Conservation (phyloP, 108 stramenopile species). For the Cylindrotheca closterium region DNA sequence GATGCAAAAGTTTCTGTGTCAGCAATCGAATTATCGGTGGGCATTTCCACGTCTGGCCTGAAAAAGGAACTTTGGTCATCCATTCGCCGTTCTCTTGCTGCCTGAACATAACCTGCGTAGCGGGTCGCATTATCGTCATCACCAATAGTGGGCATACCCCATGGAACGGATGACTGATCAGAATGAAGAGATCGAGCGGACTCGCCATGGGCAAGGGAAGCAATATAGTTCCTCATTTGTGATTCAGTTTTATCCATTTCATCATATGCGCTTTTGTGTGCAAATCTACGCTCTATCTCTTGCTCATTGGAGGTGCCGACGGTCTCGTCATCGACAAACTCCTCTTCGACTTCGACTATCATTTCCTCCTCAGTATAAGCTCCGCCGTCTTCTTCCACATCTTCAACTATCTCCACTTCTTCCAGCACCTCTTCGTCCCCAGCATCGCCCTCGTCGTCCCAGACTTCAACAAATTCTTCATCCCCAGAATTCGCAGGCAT, state of each 20-base stretch:
- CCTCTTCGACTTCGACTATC: not conserved
- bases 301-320: too few species aligned
- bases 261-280: not conserved
- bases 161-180: not conserved
- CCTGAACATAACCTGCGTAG: not conserved
- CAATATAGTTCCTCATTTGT: not conserved
- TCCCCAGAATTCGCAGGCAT: too few species aligned
- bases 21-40: too few species aligned
- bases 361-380: not conserved
- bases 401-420: not conserved
- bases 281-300: too few species aligned
- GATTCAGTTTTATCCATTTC: not conserved
- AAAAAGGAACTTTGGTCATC: not conserved
- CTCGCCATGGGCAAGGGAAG: not conserved
- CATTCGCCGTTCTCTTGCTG: not conserved
- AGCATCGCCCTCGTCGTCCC: not conserved
- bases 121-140: not conserved
- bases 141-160: not conserved
- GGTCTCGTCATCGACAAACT: not conserved
- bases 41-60: too few species aligned
- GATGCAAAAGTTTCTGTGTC: not conserved
- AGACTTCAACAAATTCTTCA: too few species aligned
- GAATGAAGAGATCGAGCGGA: not conserved
- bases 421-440: not conserved
- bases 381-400: not conserved